A percentile compares a stretch with the other conserved stretches of the same genome.
These are phyloP conservation scores for Thuja plicata DNA, from an alignment of 83 land plant genomes.

Conservation along the genomic window DNA sequence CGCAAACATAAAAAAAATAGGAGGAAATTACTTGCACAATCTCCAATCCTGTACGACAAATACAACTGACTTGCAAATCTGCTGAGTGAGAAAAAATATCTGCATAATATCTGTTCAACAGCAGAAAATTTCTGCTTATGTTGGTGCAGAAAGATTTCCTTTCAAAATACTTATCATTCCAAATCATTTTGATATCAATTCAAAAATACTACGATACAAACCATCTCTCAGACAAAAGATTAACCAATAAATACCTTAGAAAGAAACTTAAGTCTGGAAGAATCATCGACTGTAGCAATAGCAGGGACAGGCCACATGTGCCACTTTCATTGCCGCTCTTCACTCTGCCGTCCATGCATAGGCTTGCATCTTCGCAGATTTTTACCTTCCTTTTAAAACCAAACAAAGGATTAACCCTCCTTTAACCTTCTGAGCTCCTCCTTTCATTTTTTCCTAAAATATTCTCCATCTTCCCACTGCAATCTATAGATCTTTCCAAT, in stretches of 20 bases:
- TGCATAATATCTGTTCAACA: not conserved
- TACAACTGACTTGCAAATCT: too few species aligned
- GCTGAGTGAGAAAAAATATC: too few species aligned
- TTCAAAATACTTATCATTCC: too few species aligned
- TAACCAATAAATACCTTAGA: not conserved
- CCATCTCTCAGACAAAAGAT: not conserved
- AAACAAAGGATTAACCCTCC: not conserved
- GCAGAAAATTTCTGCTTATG: not conserved
- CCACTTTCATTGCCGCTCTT: conserved; percentile 30
- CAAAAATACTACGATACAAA: conserved; percentile 20
- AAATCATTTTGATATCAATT: not conserved
- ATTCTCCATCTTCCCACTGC: not conserved
- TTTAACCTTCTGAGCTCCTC: not conserved
- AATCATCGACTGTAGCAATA: conserved; percentile 7
- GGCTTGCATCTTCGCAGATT: conserved; percentile 25
- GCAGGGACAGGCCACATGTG: conserved; percentile 59
- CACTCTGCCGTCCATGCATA: conserved; percentile 68
- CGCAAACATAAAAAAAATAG: too few species aligned
- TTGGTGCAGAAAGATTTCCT: not conserved
- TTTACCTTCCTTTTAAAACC: not conserved
- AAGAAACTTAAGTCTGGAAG: conserved; percentile 11
- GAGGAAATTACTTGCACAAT: not conserved
- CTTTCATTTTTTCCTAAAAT: not conserved
- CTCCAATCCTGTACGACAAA: not conserved
- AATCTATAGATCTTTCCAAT: not conserved